phyloP scores from a whole-genome alignment of 2,329 filamentous ascomycete species.

The Trichoderma gracile region DNA sequence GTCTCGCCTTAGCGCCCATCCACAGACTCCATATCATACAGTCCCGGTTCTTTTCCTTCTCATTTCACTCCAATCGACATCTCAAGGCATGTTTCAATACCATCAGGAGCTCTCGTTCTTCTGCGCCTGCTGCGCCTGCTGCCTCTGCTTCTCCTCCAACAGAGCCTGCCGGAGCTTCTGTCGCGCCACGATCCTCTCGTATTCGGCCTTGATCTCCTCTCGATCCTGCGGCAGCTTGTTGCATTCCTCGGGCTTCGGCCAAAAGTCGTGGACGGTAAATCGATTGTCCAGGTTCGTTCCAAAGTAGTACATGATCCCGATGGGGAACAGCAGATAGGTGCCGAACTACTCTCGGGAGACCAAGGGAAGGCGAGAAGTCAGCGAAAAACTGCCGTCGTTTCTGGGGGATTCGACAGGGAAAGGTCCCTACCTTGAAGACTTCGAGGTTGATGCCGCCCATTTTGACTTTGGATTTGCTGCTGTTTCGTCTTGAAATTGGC shows the following conservation, averaged over 20 bases:
- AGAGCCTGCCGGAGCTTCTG: conserved; percentile 73
- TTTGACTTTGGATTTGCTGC: conserved; percentile 14
- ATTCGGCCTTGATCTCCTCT: conserved; percentile 81
- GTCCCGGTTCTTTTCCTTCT: not conserved
- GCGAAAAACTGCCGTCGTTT: not conserved
- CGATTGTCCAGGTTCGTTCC: conserved; percentile 94
- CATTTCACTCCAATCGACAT: not conserved
- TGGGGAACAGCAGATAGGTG: conserved; percentile 98
- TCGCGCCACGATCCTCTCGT: conserved; percentile 66
- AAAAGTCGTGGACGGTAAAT: conserved; percentile 88
- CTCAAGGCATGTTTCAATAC: not conserved
- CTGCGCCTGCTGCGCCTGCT: conserved; percentile 31
- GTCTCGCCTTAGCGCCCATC: conserved; percentile 7
- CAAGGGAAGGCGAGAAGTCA: not conserved
- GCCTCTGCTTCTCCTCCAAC: conserved; percentile 41
- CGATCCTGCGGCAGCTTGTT: conserved; percentile 74
- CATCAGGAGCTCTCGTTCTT: conserved; percentile 31
- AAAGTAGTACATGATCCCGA: conserved; percentile 99
- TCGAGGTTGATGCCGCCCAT: conserved; percentile 90
- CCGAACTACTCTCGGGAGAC: conserved; percentile 68
- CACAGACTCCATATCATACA: conserved; percentile 10
- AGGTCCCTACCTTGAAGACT: conserved; percentile 78
- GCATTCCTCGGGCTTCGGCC: conserved; percentile 79
- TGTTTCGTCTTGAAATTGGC: not conserved
- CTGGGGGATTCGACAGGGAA: not conserved